These are phyloP conservation scores for Quercus bicolor DNA, from an alignment of 306 rosid genomes.

Conservation along the genomic window DNA sequence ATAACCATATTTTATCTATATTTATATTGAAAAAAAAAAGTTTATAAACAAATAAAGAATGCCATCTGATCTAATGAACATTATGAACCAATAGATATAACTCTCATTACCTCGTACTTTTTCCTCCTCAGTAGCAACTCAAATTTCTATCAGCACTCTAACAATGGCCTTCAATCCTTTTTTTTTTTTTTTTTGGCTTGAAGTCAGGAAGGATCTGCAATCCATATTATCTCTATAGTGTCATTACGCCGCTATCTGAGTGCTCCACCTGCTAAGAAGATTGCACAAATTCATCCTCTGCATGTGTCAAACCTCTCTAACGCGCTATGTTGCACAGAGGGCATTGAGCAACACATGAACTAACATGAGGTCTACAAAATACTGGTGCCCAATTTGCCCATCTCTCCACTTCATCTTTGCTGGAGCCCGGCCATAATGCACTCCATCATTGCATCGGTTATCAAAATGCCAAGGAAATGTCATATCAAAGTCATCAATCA, in stretches of 20 bases:
- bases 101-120: slow-evolving; percentile 1
- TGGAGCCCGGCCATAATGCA: slow-evolving; percentile 88
- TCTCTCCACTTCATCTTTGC: slow-evolving; percentile 76
- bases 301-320: background rate
- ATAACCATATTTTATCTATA: slow-evolving; percentile 18
- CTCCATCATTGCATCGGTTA: slow-evolving; percentile 82
- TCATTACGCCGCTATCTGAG: background rate
- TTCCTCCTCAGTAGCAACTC: slow-evolving; percentile 17
- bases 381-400: slow-evolving; percentile 82
- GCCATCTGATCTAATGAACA: slow-evolving; percentile 14
- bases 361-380: slow-evolving; percentile 86
- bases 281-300: background rate
- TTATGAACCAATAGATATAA: slow-evolving; percentile 1
- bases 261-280: background rate
- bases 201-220: background rate
- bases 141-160: background rate
- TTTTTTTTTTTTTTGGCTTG: background rate
- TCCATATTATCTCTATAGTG: background rate
- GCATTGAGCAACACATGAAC: slow-evolving; percentile 81
- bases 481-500: slow-evolving; percentile 81
- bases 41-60: slow-evolving; percentile 52
- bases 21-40: slow-evolving; percentile 6
- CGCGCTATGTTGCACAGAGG: slow-evolving; percentile 41
- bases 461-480: slow-evolving; percentile 92
- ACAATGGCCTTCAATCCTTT: background rate